These are phyloP conservation scores for Metrosideros polymorpha DNA, from an alignment of 441 rosid genomes.

Conservation along the genomic window DNA sequence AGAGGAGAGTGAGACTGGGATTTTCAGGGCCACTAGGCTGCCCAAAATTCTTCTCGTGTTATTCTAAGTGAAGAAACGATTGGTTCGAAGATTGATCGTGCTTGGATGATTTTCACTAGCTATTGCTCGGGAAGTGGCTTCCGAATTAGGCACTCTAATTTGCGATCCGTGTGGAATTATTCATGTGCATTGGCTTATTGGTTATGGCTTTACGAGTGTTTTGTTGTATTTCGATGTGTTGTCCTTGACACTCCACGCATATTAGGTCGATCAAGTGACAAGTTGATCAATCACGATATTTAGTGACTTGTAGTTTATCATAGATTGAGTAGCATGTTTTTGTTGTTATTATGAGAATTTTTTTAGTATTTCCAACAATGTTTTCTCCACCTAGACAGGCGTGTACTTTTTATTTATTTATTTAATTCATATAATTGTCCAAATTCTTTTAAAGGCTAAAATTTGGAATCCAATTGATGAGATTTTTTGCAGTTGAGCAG, in stretches of 20 bases:
- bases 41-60: no score
- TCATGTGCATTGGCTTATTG: no score
- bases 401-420: not conserved
- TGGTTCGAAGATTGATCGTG: no score
- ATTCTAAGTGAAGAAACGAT: no score
- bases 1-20: no score
- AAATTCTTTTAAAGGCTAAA: not conserved
- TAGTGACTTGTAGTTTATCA: not conserved
- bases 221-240: not conserved
- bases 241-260: not conserved
- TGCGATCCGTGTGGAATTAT: no score
- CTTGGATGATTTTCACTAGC: no score
- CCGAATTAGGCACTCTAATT: no score
- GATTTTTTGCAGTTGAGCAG: not conserved
- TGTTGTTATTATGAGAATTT: not conserved
- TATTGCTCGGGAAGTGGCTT: no score
- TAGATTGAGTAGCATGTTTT: not conserved
- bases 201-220: no score
- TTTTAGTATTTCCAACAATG: not conserved
- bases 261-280: not conserved
- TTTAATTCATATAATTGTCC: not conserved
- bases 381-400: not conserved
- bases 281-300: not conserved
- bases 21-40: no score
- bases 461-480: not conserved